Evolutionary conservation across 1,284 basidiomycete genomes (phyloP), one percentile per base, ranked within the genome.

Genomic region (Farysia itapuensis): DNA sequence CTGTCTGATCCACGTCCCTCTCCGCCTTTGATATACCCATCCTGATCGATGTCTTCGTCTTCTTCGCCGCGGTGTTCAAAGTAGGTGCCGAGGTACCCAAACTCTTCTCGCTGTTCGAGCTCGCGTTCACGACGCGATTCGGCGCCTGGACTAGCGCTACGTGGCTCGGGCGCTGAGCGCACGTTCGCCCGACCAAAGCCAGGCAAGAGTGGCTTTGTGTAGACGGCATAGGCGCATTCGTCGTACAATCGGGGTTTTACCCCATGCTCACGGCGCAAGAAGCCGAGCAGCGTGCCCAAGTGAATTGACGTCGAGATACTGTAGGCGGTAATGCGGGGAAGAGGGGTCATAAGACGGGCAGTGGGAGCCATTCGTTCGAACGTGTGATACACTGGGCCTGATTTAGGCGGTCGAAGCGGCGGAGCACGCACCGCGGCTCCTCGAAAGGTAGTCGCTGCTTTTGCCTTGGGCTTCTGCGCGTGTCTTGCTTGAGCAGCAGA

Each of bases 141-240:
- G 28, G 81, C 83, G 15, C 80, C 80, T 4, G 83, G 81, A 4
- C 81, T 81, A 16, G 84, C 81, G 7, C 85, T 83, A 9, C 56
- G 46, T 13, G 72, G 70, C 43, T 74, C 74, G 2, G 83, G 85
- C 0, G 90, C 90, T 0, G 88, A 90, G 5, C 92, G 85, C 15
- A 96, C 81, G 51, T 89, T 89, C 5, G 88, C 85, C 26, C 85
- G 84, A 0, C 88, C 88, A 70, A 96, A 97, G 0, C 92, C 92
- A 4, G 92, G 90, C 4, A 96, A 81, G 1, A 96, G 81, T 0
- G 92, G 92, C 1, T 94, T 82, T 72, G 91, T 88, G 70, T 96
- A 96, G 78, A 92, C 89, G 37, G 86, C 88, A 78, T 93, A 96
- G 57, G 91, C 80, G 3, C 91, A 92, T 77, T 96, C 92, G 74